A percentile compares a stretch with the other conserved stretches of the same genome.
phyloP scores from a whole-genome alignment of 169 alveolate species.

The Plasmodium adleri region DNA sequence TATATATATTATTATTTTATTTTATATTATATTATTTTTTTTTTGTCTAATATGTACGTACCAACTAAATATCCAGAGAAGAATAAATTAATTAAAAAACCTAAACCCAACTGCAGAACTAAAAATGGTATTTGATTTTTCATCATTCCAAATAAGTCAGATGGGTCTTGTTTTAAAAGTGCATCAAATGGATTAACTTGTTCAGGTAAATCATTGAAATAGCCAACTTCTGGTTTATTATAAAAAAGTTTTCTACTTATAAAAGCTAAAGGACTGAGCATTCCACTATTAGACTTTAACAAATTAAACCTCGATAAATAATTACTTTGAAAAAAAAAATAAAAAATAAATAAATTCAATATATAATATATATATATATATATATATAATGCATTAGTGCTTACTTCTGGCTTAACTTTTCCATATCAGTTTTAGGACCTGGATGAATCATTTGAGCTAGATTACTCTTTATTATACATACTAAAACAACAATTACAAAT shows the following conservation, averaged over 20 bases:
- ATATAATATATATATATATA: constrained; percentile 7
- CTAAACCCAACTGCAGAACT: constrained; percentile 87
- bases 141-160: constrained; percentile 82
- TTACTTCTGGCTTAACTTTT: constrained; percentile 67
- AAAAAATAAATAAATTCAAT: neutral
- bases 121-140: constrained; percentile 86
- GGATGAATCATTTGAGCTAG: constrained; percentile 50
- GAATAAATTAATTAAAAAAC: constrained; percentile 81
- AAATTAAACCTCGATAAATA: constrained; percentile 23
- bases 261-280: constrained; percentile 48
- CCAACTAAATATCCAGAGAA: constrained; percentile 88
- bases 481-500: constrained; percentile 76
- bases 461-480: constrained; percentile 77
- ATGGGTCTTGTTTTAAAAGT: constrained; percentile 77
- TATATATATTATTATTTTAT: neutral
- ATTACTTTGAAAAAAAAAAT: constrained; percentile 29
- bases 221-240: constrained; percentile 61
- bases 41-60: constrained; percentile 12
- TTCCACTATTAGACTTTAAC: constrained; percentile 27
- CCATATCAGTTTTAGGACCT: constrained; percentile 51
- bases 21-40: neutral
- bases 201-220: constrained; percentile 48
- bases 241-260: constrained; percentile 43
- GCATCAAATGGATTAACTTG: constrained; percentile 55
- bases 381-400: neutral